A percentile compares a stretch with the other conserved stretches of the same genome.
phyloP scores from a whole-genome alignment of 1,139 yeast species.

The Spathaspora jeffriesii region DNA sequence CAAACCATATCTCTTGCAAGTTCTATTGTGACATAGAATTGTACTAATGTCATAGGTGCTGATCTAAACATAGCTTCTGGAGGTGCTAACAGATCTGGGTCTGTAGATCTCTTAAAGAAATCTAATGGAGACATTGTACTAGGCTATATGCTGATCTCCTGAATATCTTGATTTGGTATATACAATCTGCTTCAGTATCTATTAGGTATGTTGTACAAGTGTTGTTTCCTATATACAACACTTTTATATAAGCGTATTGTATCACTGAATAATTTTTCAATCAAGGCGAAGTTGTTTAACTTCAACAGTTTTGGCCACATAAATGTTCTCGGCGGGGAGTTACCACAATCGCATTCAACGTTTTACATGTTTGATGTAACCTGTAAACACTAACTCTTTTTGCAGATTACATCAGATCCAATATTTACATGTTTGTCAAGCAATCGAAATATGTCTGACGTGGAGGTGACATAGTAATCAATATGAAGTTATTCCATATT shows the following conservation, averaged over 20 bases:
- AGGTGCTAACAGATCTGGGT: background rate
- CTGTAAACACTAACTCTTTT: background rate
- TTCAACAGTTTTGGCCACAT: too few relatives aligned
- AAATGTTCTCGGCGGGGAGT: too few relatives aligned
- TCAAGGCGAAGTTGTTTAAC: too few relatives aligned
- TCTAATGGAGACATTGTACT: background rate
- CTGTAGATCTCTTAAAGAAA: background rate
- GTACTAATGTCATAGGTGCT: conserved; percentile 94
- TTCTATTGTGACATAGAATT: conserved; percentile 90
- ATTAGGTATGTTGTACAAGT: too few relatives aligned
- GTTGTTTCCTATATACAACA: too few relatives aligned
- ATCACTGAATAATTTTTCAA: too few relatives aligned
- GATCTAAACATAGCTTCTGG: conserved; percentile 50
- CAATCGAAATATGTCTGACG: background rate
- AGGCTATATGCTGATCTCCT: too few relatives aligned
- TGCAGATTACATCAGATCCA: background rate
- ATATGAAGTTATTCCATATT: background rate
- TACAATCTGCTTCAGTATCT: too few relatives aligned
- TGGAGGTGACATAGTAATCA: background rate
- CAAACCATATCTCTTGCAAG: conserved; percentile 86
- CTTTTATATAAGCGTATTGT: too few relatives aligned
- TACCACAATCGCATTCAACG: too few relatives aligned
- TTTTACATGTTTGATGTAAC: background rate
- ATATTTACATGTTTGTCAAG: background rate
- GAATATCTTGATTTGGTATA: too few relatives aligned